These are phyloP conservation scores for Auricularia cornea DNA, from an alignment of 768 basidiomycete genomes.

Conservation along the genomic window DNA sequence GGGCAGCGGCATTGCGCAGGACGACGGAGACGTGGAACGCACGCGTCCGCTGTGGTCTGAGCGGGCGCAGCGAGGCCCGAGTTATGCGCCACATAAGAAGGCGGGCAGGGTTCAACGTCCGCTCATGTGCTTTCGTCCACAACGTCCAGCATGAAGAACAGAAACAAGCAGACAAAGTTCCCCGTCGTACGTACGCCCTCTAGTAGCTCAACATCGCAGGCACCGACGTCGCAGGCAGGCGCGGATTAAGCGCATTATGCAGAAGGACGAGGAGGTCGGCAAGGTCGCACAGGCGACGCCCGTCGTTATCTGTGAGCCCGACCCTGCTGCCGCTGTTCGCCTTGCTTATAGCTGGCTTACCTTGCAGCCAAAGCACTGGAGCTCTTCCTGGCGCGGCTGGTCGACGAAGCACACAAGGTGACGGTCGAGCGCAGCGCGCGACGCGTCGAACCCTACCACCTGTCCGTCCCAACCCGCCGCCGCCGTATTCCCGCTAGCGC, in stretches of 20 bases:
- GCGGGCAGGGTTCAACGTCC: too few relatives aligned
- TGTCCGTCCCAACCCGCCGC: slow-evolving; percentile 47
- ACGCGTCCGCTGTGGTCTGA: not conserved
- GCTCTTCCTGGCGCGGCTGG: slow-evolving; percentile 76
- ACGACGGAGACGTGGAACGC: not conserved
- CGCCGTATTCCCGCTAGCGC: not conserved
- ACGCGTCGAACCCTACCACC: slow-evolving; percentile 86
- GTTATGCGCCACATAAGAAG: too few relatives aligned
- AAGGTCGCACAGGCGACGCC: slow-evolving; percentile 97
- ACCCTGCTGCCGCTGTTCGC: not conserved
- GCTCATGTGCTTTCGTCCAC: not conserved
- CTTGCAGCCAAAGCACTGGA: slow-evolving; percentile 84
- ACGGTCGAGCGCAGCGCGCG: slow-evolving; percentile 70
- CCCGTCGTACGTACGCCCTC: slow-evolving; percentile 60
- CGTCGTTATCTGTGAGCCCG: slow-evolving; percentile 82
- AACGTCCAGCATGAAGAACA: slow-evolving; percentile 70
- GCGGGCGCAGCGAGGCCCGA: too few relatives aligned
- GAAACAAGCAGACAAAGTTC: slow-evolving; percentile 87
- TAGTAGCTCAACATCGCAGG: not conserved
- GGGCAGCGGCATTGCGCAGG: not conserved
- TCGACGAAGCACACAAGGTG: slow-evolving; percentile 76
- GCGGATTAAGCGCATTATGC: slow-evolving; percentile 99
- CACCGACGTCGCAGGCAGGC: slow-evolving; percentile 42
- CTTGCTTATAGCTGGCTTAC: not conserved
- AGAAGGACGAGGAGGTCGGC: slow-evolving; percentile 97